phyloP scores from a whole-genome alignment of 257 asterid genomes.

The Jaltomata sinuosa region DNA sequence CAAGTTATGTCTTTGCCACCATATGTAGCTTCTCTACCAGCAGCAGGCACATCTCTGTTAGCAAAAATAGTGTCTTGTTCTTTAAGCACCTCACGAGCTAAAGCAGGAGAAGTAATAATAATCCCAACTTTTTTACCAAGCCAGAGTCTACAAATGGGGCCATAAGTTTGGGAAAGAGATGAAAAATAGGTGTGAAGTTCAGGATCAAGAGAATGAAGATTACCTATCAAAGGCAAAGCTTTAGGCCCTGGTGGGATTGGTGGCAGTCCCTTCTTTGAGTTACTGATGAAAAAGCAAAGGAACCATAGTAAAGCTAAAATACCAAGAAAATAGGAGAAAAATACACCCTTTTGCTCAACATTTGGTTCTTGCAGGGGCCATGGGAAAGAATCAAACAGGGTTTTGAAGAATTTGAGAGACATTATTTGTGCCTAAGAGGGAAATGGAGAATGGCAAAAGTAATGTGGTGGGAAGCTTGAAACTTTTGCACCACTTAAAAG shows the following conservation, averaged over 20 bases:
- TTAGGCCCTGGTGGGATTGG: conserved; percentile 51
- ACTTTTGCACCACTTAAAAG: too few relatives aligned
- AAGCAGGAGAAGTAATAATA: too few relatives aligned
- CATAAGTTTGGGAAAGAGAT: too few relatives aligned
- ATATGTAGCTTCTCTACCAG: conserved; percentile 26
- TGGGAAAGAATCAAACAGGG: not conserved
- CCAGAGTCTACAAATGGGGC: not conserved
- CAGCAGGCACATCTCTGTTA: too few relatives aligned
- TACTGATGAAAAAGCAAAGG: not conserved
- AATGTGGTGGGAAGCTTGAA: not conserved
- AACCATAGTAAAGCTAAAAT: conserved; percentile 27
- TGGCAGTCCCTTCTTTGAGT: not conserved
- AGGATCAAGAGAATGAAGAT: conserved; percentile 62
- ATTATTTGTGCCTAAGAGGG: not conserved
- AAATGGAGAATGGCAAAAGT: not conserved
- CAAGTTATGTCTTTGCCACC: conserved; percentile 65
- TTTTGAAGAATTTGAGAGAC: not conserved
- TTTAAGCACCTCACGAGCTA: too few relatives aligned
- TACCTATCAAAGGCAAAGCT: conserved; percentile 51
- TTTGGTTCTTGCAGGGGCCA: not conserved
- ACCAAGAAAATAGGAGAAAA: conserved; percentile 11
- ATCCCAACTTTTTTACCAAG: conserved; percentile 39
- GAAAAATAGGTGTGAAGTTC: conserved; percentile 31
- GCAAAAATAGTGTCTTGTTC: too few relatives aligned
- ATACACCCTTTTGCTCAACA: not conserved